phyloP scores from a whole-genome alignment of 192 early-diverging fungal genomes.

The Coemansia sp. region DNA sequence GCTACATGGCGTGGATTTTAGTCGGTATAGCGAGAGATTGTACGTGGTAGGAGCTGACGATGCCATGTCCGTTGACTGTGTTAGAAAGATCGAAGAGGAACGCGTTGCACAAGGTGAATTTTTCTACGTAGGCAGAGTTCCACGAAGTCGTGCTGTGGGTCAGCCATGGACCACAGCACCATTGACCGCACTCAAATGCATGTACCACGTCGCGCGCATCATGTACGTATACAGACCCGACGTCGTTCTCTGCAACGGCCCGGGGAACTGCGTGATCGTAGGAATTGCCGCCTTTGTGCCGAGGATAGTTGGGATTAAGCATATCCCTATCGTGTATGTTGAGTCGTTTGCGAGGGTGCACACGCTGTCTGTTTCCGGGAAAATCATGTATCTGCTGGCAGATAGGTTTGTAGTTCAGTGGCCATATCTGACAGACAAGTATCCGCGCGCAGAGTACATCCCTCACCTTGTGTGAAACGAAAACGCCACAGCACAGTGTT shows the following conservation, averaged over 20 bases:
- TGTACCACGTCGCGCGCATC: slow-evolving; percentile 19
- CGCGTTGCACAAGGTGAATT: slow-evolving; percentile 15
- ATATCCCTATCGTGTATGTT: slow-evolving; percentile 72
- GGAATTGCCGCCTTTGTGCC: slow-evolving; percentile 61
- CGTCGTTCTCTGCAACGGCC: slow-evolving; percentile 82
- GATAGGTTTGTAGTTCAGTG: slow-evolving; percentile 94
- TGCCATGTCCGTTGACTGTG: slow-evolving; percentile 59
- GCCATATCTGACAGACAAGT: slow-evolving; percentile 59
- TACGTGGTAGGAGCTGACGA: slow-evolving; percentile 79
- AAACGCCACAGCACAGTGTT: background rate
- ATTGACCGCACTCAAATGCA: slow-evolving; percentile 44
- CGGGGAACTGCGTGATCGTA: slow-evolving; percentile 81
- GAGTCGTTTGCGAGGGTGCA: slow-evolving; percentile 91
- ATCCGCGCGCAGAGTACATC: slow-evolving; percentile 62
- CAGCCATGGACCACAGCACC: slow-evolving; percentile 66
- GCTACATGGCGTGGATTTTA: slow-evolving; percentile 59
- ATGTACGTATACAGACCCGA: slow-evolving; percentile 60
- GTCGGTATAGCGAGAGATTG: slow-evolving; percentile 60
- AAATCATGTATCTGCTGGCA: slow-evolving; percentile 72
- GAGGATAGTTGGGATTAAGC: slow-evolving; percentile 57
- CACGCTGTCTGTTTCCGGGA: slow-evolving; percentile 83
- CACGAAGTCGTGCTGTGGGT: slow-evolving; percentile 72
- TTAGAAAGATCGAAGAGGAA: slow-evolving; percentile 43
- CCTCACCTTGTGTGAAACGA: slow-evolving; percentile 62
- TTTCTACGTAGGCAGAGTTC: slow-evolving; percentile 58